Conservation (phyloP, 2,329 filamentous ascomycete species). For the Aspergillus neotritici region DNA sequence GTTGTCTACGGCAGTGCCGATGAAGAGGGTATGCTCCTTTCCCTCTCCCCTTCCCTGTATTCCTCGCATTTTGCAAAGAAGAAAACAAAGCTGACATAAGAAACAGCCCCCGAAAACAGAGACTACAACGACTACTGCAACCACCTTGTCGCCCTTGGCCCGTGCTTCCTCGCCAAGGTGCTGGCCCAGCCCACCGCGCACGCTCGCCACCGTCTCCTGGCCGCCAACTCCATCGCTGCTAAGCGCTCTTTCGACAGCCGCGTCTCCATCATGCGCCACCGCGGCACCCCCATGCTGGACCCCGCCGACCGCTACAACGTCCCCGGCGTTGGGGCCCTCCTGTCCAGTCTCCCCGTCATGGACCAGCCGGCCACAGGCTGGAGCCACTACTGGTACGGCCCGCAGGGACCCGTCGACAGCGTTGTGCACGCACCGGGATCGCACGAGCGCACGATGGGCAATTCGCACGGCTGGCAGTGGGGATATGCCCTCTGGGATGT, state of each 20-base stretch:
- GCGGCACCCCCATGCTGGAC: not conserved
- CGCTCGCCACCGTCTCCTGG: constrained; percentile 8
- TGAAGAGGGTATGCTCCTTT: constrained; percentile 6
- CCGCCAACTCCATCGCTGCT: constrained; percentile 10
- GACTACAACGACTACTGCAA: constrained; percentile 14
- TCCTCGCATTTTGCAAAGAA: not conserved
- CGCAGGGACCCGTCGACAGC: not conserved
- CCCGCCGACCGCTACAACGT: constrained; percentile 7
- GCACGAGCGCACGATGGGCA: constrained; percentile 2
- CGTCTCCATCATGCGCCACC: constrained; percentile 5
- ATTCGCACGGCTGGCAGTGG: constrained; percentile 10
- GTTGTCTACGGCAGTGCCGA: constrained; percentile 8
- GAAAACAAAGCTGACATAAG: not conserved
- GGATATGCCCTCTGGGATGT: constrained; percentile 48
- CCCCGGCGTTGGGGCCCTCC: not conserved
- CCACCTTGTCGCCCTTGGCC: constrained; percentile 14
- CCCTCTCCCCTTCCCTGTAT: not conserved
- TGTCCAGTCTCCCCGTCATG: constrained; percentile 4
- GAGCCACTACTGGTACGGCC: constrained; percentile 10
- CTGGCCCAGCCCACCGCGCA: constrained; percentile 5
- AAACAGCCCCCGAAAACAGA: constrained; percentile 1
- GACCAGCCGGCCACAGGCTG: constrained; percentile 10
- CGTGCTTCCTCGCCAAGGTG: constrained; percentile 10
- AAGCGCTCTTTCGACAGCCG: constrained; percentile 14
- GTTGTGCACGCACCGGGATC: not conserved